Conservation (phyloP, 2,329 filamentous ascomycete genomes). For the Alternaria infectoria region DNA sequence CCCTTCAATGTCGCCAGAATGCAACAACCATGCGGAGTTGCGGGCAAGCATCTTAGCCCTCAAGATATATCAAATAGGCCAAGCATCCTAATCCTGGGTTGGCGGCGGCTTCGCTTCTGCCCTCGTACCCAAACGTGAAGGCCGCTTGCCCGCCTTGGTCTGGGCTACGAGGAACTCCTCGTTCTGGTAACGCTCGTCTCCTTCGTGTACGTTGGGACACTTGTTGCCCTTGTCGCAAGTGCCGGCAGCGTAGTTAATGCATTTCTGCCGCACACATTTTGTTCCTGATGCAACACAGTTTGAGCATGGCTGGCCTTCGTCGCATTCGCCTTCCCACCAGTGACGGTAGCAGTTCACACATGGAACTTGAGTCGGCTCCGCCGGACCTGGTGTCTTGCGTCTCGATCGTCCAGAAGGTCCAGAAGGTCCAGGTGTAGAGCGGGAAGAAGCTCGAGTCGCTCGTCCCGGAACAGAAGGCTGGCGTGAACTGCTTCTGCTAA, state of each 20-base stretch:
- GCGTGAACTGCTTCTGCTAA: neutral
- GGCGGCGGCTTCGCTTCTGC: neutral
- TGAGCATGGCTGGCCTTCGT: neutral
- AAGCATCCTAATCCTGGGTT: neutral
- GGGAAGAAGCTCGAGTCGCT: neutral
- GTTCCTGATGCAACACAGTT: neutral
- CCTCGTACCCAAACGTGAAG: neutral
- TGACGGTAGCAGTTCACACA: constrained; percentile 1
- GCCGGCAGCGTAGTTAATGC: neutral
- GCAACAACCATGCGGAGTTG: neutral
- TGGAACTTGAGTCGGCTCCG: neutral
- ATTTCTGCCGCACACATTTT: neutral
- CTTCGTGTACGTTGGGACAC: neutral
- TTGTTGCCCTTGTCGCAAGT: neutral
- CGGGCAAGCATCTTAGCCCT: neutral
- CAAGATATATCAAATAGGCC: neutral
- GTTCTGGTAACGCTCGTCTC: neutral
- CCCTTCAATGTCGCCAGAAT: neutral
- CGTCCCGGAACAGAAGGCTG: neutral
- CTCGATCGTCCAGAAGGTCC: neutral
- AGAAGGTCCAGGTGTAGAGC: neutral
- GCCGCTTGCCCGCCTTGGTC: neutral
- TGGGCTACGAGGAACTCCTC: neutral
- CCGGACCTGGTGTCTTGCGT: neutral
- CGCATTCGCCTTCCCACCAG: neutral